Conservation (phyloP, 371 early-diverging fungal genomes). For the Rhizopus arrhizus region DNA sequence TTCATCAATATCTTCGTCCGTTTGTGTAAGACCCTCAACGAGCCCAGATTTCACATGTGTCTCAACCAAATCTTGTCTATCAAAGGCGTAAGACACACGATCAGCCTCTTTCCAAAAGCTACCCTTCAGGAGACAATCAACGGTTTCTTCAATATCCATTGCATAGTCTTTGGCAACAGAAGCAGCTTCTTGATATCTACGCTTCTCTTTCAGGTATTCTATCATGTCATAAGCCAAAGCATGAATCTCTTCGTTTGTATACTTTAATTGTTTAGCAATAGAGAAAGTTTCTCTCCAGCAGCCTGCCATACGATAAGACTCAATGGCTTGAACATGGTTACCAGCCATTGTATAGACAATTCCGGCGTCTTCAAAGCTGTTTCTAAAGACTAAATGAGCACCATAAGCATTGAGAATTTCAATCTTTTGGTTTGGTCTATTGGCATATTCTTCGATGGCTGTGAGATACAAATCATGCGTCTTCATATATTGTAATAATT, state of each 20-base stretch:
- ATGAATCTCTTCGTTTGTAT: constrained; percentile 50
- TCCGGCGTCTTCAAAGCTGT: constrained; percentile 74
- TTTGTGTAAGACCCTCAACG: constrained; percentile 59
- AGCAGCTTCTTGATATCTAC: constrained; percentile 65
- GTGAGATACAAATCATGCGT: constrained; percentile 65
- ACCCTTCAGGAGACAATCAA: constrained; percentile 67
- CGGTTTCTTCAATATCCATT: constrained; percentile 67
- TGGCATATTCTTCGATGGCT: constrained; percentile 65
- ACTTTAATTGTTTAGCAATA: constrained; percentile 66
- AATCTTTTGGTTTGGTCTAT: constrained; percentile 43
- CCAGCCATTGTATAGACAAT: constrained; percentile 71
- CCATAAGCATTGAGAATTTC: constrained; percentile 66
- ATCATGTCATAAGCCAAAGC: constrained; percentile 54
- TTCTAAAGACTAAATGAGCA: constrained; percentile 58
- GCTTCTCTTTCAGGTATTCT: constrained; percentile 59
- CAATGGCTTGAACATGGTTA: constrained; percentile 62
- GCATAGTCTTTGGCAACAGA: constrained; percentile 67
- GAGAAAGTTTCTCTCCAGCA: constrained; percentile 74
- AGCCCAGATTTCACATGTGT: constrained; percentile 78
- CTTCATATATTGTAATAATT: constrained; percentile 65
- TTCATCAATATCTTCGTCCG: constrained; percentile 75
- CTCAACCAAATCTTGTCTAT: constrained; percentile 71
- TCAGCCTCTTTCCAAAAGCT: constrained; percentile 73
- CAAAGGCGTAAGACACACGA: constrained; percentile 56
- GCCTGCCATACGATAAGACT: constrained; percentile 66